Conservation (phyloP, 2,329 filamentous ascomycete genomes). For the Nemania bipapillata region DNA sequence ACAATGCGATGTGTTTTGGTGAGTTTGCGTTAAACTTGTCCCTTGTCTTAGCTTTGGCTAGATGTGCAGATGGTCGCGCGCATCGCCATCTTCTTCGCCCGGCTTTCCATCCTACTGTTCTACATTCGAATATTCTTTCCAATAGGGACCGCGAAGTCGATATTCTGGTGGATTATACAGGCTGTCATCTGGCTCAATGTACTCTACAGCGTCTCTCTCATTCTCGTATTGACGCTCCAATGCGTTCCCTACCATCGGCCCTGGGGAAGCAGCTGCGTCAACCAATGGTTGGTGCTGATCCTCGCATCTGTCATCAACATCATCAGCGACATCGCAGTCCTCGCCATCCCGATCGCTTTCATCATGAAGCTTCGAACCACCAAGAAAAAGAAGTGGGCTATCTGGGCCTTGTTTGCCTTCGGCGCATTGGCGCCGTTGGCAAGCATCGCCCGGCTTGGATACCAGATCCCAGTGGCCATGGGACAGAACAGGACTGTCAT, state of each 20-base stretch:
- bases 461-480: conserved; percentile 39
- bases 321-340: conserved; percentile 45
- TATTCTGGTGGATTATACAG: conserved; percentile 46
- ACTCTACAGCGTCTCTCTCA: conserved; percentile 44
- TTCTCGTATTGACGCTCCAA: conserved; percentile 43
- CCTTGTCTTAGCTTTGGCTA: conserved; percentile 38
- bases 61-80: conserved; percentile 43
- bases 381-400: conserved; percentile 46
- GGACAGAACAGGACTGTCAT: conserved; percentile 42
- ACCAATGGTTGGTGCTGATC: conserved; percentile 43
- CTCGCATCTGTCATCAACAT: conserved; percentile 46
- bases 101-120: conserved; percentile 43
- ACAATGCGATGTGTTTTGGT: neutral
- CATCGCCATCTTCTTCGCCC: conserved; percentile 45
- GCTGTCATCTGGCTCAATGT: conserved; percentile 42
- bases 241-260: conserved; percentile 41
- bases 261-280: conserved; percentile 43
- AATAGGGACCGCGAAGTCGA: conserved; percentile 28
- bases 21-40: conserved; percentile 15
- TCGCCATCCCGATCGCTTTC: conserved; percentile 48
- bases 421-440: conserved; percentile 47
- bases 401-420: conserved; percentile 49
- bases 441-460: conserved; percentile 44
- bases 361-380: conserved; percentile 48
- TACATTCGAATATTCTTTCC: conserved; percentile 45